A percentile compares a stretch with the other conserved stretches of the same genome.
Conservation (phyloP, 306 rosid species). For the Vigna angularis region DNA sequence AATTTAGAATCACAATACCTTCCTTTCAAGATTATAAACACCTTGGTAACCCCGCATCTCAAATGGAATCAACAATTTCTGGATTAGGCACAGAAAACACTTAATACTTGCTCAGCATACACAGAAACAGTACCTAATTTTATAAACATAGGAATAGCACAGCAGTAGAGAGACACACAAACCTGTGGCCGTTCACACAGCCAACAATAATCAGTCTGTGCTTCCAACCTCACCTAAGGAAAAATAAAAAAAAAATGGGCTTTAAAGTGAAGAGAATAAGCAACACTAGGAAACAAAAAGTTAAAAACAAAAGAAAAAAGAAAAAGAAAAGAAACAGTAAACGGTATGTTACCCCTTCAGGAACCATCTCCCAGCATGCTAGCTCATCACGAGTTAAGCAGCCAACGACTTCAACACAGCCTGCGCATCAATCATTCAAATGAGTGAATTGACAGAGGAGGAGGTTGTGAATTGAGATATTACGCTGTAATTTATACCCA, state of each 20-base stretch:
- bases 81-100: slow-evolving; percentile 34
- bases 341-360: slow-evolving; percentile 68
- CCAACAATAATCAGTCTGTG: slow-evolving; percentile 88
- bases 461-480: background rate
- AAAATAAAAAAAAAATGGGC: slow-evolving; percentile 28
- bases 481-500: slow-evolving; percentile 54
- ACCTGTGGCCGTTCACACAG: slow-evolving; percentile 95
- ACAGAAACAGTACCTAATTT: slow-evolving; percentile 1
- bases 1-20: slow-evolving; percentile 53
- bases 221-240: slow-evolving; percentile 85
- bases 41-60: slow-evolving; percentile 99
- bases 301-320: background rate
- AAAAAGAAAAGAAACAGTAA: background rate
- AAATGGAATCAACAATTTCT: slow-evolving; percentile 88
- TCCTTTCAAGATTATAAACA: slow-evolving; percentile 90
- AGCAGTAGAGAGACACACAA: slow-evolving; percentile 29
- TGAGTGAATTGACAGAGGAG: background rate
- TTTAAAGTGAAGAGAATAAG: slow-evolving; percentile 20
- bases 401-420: slow-evolving; percentile 88
- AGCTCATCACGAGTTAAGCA: slow-evolving; percentile 82
- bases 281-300: slow-evolving; percentile 18
- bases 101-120: slow-evolving; percentile 20
- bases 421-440: slow-evolving; percentile 50
- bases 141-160: slow-evolving; percentile 22
- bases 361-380: slow-evolving; percentile 81